These are phyloP conservation scores for Histomonas meleagridis DNA, from an alignment of 208 protist species.

Conservation along the genomic window DNA sequence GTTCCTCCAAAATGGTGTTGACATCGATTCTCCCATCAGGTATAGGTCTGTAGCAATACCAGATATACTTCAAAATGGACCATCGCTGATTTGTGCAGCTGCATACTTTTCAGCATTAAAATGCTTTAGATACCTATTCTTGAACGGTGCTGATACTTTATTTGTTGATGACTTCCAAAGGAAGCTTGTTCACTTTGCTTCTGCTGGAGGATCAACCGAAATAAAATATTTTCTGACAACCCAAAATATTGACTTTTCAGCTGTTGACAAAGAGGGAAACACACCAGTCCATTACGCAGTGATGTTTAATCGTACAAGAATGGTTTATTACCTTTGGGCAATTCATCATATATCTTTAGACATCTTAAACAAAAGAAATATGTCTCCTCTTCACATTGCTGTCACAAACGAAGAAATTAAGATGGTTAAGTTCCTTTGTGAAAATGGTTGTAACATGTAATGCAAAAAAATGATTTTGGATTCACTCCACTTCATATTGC, in stretches of 20 bases:
- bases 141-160: not conserved
- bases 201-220: not conserved
- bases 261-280: not conserved
- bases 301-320: not conserved
- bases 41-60: too few species aligned
- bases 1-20: too few species aligned
- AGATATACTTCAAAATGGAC: not conserved
- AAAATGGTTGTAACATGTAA: not conserved
- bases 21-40: too few species aligned
- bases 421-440: not conserved
- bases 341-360: not conserved
- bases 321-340: not conserved
- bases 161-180: not conserved
- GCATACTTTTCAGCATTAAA: not conserved
- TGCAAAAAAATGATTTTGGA: not conserved
- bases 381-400: not conserved
- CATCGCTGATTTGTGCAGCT: not conserved
- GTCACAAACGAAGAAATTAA: not conserved
- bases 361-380: not conserved
- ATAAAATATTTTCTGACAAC: not conserved
- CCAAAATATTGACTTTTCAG: not conserved
- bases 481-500: not conserved
- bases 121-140: not conserved
- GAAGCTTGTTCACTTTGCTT: not conserved
- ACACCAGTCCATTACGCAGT: not conserved